These are phyloP conservation scores for Microsporum audouinii DNA, from an alignment of 2,329 filamentous ascomycete genomes.

Conservation along the genomic window DNA sequence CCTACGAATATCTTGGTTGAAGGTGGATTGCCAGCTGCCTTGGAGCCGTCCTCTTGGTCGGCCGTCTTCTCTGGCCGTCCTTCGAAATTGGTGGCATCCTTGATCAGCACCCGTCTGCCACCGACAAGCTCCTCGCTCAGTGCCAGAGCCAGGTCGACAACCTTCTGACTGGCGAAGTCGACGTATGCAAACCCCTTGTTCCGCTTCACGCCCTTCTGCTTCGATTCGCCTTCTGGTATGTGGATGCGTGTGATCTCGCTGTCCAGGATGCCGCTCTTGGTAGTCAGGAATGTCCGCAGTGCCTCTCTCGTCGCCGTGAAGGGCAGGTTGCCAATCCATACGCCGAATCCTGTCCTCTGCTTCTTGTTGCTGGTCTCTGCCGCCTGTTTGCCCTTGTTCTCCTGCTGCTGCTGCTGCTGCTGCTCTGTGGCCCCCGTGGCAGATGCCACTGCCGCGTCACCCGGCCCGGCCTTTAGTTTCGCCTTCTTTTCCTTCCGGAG, in stretches of 20 bases:
- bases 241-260: constrained; percentile 74
- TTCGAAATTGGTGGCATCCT: constrained; percentile 79
- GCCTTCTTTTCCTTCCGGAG: constrained; percentile 77
- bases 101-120: constrained; percentile 78
- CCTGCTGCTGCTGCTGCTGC: constrained; percentile 15
- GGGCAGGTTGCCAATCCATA: constrained; percentile 95
- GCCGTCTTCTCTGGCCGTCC: constrained; percentile 65
- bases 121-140: constrained; percentile 72
- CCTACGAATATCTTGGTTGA: constrained; percentile 80
- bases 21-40: constrained; percentile 41
- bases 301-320: constrained; percentile 66
- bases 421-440: constrained; percentile 19
- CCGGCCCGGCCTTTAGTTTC: constrained; percentile 14
- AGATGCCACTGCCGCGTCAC: constrained; percentile 28
- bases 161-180: constrained; percentile 62
- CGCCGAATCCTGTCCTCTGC: constrained; percentile 63
- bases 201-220: constrained; percentile 40
- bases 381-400: constrained; percentile 1
- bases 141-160: constrained; percentile 64
- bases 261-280: constrained; percentile 53
- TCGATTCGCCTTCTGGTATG: constrained; percentile 53
- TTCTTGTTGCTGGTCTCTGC: constrained; percentile 15
- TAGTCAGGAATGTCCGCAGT: constrained; percentile 68
- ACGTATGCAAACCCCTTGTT: constrained; percentile 97
- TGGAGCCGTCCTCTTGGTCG: constrained; percentile 24